Conservation (phyloP, 1,284 basidiomycete species). For the Leccinum colubrinum region DNA sequence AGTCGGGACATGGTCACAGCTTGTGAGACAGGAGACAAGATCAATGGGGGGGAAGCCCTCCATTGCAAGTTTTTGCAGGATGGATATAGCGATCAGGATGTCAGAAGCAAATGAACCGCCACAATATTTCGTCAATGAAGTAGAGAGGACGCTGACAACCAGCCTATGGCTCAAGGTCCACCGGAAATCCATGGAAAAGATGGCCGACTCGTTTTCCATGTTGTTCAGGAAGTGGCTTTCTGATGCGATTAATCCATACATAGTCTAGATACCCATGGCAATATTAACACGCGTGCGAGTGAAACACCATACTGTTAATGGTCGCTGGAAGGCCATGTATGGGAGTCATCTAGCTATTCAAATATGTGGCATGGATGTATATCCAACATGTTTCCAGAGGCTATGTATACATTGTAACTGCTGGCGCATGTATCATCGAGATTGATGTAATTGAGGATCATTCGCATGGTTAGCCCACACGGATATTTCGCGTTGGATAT, state of each 20-base stretch:
- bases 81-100: neutral
- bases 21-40: neutral
- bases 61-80: neutral
- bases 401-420: too few relatives aligned
- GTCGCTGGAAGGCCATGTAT: too few relatives aligned
- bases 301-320: too few relatives aligned
- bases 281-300: too few relatives aligned
- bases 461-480: too few relatives aligned
- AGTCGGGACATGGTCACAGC: neutral
- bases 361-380: too few relatives aligned
- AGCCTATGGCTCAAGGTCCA: neutral
- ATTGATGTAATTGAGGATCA: too few relatives aligned
- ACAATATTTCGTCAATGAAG: neutral
- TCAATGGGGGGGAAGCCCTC: neutral
- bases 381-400: too few relatives aligned
- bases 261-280: neutral
- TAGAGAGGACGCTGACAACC: neutral
- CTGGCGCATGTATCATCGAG: too few relatives aligned
- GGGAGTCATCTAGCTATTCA: too few relatives aligned
- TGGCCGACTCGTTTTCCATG: neutral
- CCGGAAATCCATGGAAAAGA: neutral
- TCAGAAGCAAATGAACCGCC: neutral
- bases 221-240: neutral
- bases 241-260: neutral
- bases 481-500: too few relatives aligned